Evolutionary conservation across 1,139 yeast species (phyloP).

Genomic region (Candida sanyaensis): DNA sequence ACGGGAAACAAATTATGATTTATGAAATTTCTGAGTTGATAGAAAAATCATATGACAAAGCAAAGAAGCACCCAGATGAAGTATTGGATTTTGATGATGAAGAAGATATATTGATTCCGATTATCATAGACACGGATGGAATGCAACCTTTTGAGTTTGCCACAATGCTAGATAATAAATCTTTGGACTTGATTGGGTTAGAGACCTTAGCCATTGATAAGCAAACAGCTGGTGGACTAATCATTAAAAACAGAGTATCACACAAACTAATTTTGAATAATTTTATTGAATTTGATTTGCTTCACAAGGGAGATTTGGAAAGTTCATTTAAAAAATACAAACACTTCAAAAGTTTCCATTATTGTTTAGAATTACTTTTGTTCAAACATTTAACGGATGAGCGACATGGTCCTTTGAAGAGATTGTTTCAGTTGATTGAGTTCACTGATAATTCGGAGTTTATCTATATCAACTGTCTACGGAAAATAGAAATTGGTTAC

Average conservation of each 20-base stretch:
- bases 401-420: constrained; percentile 17
- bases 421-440: constrained; percentile 33
- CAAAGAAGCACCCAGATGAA: constrained; percentile 16
- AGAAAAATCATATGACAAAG: constrained; percentile 23
- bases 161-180: constrained; percentile 10
- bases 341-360: constrained; percentile 33
- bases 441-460: constrained; percentile 28
- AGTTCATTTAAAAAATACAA: constrained; percentile 27
- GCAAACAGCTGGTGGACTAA: constrained; percentile 17
- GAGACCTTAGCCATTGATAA: constrained; percentile 28
- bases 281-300: constrained; percentile 41
- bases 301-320: constrained; percentile 21
- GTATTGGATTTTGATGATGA: constrained; percentile 24
- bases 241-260: constrained; percentile 28
- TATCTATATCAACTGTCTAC: constrained; percentile 42
- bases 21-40: constrained; percentile 34
- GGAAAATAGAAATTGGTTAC: constrained; percentile 44
- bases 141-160: constrained; percentile 31
- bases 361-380: constrained; percentile 42
- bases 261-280: constrained; percentile 38
- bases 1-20: constrained; percentile 30
- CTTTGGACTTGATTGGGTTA: constrained; percentile 34
- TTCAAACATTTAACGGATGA: constrained; percentile 34
- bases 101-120: constrained; percentile 24
- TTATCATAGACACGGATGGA: constrained; percentile 27